Evolutionary conservation across 345 rosid genomes (phyloP).

Genomic region (Populus pruinosa): DNA sequence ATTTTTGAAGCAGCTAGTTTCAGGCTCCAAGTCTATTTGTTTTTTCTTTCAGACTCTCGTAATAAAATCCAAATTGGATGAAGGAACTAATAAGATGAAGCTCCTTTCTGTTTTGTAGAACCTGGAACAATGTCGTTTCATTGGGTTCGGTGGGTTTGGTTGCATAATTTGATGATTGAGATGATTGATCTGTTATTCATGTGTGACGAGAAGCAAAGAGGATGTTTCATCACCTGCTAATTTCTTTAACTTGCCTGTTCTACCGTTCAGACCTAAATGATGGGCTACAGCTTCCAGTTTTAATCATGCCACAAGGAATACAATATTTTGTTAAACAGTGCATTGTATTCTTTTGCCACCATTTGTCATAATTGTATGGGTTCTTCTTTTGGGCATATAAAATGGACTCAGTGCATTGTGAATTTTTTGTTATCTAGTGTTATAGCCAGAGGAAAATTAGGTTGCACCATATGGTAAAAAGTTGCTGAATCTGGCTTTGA

Average conservation of each 20-base stretch:
- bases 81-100: background rate
- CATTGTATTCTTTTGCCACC: background rate
- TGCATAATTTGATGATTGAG: background rate
- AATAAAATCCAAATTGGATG: background rate
- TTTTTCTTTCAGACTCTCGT: background rate
- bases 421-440: background rate
- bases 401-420: background rate
- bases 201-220: background rate
- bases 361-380: background rate
- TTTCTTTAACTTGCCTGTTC: too few species aligned
- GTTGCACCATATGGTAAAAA: background rate
- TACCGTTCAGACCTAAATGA: background rate
- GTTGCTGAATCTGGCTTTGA: background rate
- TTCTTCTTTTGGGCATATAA: too few species aligned
- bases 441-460: background rate
- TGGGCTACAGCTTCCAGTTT: background rate
- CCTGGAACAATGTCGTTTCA: background rate
- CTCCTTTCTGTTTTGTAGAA: background rate
- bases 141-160: background rate
- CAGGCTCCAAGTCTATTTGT: background rate
- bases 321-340: background rate
- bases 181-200: background rate
- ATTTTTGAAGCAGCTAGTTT: too few species aligned
- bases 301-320: background rate
- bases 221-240: too few species aligned